phyloP scores from a whole-genome alignment of 208 protist genomes.

The Leishmania martiniquensis region DNA sequence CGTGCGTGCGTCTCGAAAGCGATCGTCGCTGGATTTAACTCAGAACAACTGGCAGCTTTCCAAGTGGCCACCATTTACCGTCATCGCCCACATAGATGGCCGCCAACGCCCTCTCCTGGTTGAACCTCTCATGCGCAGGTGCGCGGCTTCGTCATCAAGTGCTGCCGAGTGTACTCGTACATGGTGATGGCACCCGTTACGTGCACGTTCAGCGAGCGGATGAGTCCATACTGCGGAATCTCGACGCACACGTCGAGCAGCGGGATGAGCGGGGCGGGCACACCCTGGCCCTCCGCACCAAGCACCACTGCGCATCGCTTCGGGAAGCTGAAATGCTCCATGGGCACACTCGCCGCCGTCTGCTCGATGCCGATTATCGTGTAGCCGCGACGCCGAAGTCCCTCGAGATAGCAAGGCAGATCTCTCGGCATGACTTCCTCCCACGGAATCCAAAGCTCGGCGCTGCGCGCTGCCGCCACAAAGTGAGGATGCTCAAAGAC shows the following conservation, averaged over 20 bases:
- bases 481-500: slow-evolving; percentile 93
- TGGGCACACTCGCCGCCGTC: slow-evolving; percentile 79
- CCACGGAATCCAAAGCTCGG: slow-evolving; percentile 91
- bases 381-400: slow-evolving; percentile 79
- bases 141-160: slow-evolving; percentile 50
- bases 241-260: slow-evolving; percentile 90
- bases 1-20: background rate
- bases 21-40: too few species aligned
- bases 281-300: slow-evolving; percentile 89
- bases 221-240: slow-evolving; percentile 93
- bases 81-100: background rate
- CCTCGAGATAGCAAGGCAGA: slow-evolving; percentile 61
- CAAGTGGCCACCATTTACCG: background rate
- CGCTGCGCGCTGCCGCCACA: slow-evolving; percentile 81
- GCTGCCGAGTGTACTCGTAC: slow-evolving; percentile 93
- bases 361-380: slow-evolving; percentile 91
- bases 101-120: too few species aligned
- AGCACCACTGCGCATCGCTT: slow-evolving; percentile 76
- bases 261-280: slow-evolving; percentile 79
- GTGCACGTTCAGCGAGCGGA: slow-evolving; percentile 93
- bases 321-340: slow-evolving; percentile 74
- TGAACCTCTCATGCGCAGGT: background rate
- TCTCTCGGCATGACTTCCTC: slow-evolving; percentile 58
- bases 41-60: background rate
- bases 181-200: slow-evolving; percentile 90